Evolutionary conservation across 495 filamentous ascomycete species (phyloP).

Genomic region (Penicillium flavigenum): DNA sequence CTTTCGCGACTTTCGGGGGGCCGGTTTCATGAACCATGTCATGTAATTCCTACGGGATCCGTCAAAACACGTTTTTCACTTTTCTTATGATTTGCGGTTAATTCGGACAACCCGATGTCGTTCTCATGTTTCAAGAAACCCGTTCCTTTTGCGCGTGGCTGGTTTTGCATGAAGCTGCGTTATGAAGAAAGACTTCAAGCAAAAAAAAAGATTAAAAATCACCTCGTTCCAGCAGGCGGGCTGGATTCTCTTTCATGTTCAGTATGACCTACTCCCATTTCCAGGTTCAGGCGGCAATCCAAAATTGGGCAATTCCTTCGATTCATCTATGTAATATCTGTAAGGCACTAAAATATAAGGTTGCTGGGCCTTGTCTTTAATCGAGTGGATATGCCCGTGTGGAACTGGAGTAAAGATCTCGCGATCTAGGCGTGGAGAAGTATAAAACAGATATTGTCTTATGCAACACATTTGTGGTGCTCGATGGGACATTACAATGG

Average conservation of each 20-base stretch:
- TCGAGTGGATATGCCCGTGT: conserved; percentile 6
- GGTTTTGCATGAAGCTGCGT: conserved; percentile 42
- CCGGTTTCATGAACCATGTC: conserved; percentile 38
- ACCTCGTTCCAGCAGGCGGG: conserved; percentile 39
- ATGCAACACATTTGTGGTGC: background rate
- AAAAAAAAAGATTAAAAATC: conserved; percentile 46
- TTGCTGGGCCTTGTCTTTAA: conserved; percentile 1
- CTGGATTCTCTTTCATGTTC: conserved; percentile 43
- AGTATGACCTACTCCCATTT: conserved; percentile 46
- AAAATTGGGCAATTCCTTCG: conserved; percentile 32
- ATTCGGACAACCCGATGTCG: conserved; percentile 41
- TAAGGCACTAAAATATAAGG: conserved; percentile 13
- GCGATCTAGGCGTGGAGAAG: background rate
- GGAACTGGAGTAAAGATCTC: conserved; percentile 10
- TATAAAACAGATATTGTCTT: background rate
- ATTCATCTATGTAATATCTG: conserved; percentile 1
- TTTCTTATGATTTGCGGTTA: conserved; percentile 37
- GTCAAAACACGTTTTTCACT: conserved; percentile 30
- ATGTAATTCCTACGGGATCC: conserved; percentile 47
- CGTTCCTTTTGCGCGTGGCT: conserved; percentile 34
- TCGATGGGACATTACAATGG: background rate
- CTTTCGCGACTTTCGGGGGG: conserved; percentile 32
- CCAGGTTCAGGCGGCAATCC: conserved; percentile 41
- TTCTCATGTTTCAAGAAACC: conserved; percentile 36
- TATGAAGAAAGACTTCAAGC: conserved; percentile 39